These are phyloP conservation scores for Erysimum cheiri DNA, from an alignment of 441 rosid species.

Conservation along the genomic window DNA sequence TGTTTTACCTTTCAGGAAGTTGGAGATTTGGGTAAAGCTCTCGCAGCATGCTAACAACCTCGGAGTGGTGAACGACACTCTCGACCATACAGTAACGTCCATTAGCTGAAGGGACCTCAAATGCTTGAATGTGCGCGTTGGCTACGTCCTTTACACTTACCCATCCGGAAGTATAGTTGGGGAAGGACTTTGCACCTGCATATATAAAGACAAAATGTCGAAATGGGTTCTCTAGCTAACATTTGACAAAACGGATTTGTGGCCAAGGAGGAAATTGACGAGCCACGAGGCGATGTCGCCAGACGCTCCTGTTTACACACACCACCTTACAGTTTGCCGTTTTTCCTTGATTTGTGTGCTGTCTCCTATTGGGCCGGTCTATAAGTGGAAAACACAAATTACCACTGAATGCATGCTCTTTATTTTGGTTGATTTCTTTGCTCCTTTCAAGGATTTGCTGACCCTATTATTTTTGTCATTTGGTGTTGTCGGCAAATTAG, in stretches of 20 bases:
- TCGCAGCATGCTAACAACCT: conserved; percentile 54
- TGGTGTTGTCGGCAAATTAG: too few relatives aligned
- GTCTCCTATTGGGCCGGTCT: background rate
- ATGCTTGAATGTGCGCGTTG: conserved; percentile 80
- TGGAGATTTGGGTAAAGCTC: conserved; percentile 70
- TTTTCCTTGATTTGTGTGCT: conserved; percentile 9
- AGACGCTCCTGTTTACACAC: conserved; percentile 58
- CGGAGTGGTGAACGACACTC: conserved; percentile 69
- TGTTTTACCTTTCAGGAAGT: conserved; percentile 56
- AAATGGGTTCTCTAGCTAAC: conserved; percentile 7
- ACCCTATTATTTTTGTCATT: too few relatives aligned
- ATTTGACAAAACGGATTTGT: conserved; percentile 45
- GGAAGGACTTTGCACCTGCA: conserved; percentile 67
- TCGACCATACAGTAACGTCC: conserved; percentile 88
- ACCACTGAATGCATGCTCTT: background rate
- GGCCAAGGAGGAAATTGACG: conserved; percentile 56
- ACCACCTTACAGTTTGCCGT: conserved; percentile 48
- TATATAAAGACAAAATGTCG: background rate
- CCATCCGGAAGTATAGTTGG: conserved; percentile 73
- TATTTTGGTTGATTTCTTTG: too few relatives aligned
- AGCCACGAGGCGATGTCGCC: conserved; percentile 69
- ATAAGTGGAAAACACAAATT: background rate
- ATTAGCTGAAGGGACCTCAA: conserved; percentile 74
- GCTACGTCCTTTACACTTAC: conserved; percentile 87
- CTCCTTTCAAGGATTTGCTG: too few relatives aligned